A percentile compares a stretch with the other conserved stretches of the same genome.
These are phyloP conservation scores for Kregervanrija delftensis DNA, from an alignment of 805 yeast species.

Conservation along the genomic window DNA sequence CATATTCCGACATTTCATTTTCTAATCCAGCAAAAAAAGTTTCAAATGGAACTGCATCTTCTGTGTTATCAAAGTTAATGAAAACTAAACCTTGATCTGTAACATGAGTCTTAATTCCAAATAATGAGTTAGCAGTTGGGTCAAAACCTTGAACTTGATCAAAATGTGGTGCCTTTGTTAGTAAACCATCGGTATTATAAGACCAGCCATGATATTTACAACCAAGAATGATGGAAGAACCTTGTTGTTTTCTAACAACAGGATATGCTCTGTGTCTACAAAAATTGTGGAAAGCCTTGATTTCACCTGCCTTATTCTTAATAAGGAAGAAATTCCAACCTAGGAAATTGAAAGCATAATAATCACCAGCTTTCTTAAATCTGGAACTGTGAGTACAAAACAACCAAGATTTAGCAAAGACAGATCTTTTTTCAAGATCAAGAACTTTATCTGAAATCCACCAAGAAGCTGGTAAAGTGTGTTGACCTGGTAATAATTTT, in stretches of 20 bases:
- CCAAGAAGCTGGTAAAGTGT: conserved; percentile 62
- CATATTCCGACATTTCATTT: conserved; percentile 49
- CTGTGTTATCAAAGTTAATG: conserved; percentile 44
- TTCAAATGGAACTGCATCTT: conserved; percentile 39
- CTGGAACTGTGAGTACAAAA: conserved; percentile 46
- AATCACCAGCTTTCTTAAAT: conserved; percentile 52
- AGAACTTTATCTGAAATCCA: conserved; percentile 54
- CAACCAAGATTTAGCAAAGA: conserved; percentile 52
- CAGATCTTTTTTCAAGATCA: conserved; percentile 51
- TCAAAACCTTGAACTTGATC: conserved; percentile 52
- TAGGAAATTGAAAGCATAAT: conserved; percentile 40
- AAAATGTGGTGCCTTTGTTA: conserved; percentile 58
- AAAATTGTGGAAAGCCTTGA: conserved; percentile 57
- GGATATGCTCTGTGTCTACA: conserved; percentile 65
- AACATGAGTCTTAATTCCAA: conserved; percentile 46
- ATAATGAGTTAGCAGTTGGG: conserved; percentile 48
- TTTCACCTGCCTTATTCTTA: conserved; percentile 42
- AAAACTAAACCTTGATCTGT: conserved; percentile 53
- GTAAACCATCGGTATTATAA: conserved; percentile 51
- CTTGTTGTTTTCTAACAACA: conserved; percentile 50
- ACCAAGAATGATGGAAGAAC: conserved; percentile 51
- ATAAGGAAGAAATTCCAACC: conserved; percentile 53
- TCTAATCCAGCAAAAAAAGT: conserved; percentile 47
- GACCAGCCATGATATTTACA: conserved; percentile 65
- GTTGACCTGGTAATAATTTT: conserved; percentile 33